These are phyloP conservation scores for Lachancea sp. DNA, from an alignment of 805 yeast genomes.

Conservation along the genomic window DNA sequence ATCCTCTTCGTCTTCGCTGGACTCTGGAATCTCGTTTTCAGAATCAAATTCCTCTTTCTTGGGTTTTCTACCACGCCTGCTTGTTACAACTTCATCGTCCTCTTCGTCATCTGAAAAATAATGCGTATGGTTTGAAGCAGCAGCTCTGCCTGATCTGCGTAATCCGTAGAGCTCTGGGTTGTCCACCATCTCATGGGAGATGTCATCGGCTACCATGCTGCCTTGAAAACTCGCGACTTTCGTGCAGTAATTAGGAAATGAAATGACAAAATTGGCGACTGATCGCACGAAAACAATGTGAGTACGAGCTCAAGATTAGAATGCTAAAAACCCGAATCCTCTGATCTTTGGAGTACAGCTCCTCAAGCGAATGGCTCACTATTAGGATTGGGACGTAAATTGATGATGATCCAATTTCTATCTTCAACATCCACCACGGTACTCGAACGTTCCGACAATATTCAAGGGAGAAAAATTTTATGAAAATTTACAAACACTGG, in stretches of 20 bases:
- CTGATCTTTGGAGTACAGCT: too few relatives aligned
- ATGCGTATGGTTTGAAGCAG: constrained; percentile 29
- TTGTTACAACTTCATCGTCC: constrained; percentile 20
- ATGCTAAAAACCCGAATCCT: too few relatives aligned
- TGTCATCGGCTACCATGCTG: constrained; percentile 21
- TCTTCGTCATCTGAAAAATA: constrained; percentile 30
- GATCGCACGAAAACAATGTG: too few relatives aligned
- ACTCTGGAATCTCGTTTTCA: constrained; percentile 23
- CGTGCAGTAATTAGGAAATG: too few relatives aligned
- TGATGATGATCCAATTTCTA: too few relatives aligned
- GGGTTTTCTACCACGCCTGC: constrained; percentile 24
- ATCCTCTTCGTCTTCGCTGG: constrained; percentile 26
- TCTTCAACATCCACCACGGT: too few relatives aligned
- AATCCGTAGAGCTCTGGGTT: constrained; percentile 83
- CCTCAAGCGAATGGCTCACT: too few relatives aligned
- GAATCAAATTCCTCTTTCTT: constrained; percentile 24
- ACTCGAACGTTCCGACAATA: constrained; percentile 3
- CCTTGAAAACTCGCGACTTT: neutral
- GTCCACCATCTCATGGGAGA: constrained; percentile 50
- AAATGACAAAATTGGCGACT: too few relatives aligned
- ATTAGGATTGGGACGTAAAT: too few relatives aligned
- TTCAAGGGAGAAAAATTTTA: constrained; percentile 12
- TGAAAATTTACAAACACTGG: constrained; percentile 9
- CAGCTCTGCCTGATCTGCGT: constrained; percentile 66
- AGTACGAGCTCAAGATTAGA: too few relatives aligned